Evolutionary conservation across 2,329 filamentous ascomycete species (phyloP).

Genomic region (Sarocladium oryzae): DNA sequence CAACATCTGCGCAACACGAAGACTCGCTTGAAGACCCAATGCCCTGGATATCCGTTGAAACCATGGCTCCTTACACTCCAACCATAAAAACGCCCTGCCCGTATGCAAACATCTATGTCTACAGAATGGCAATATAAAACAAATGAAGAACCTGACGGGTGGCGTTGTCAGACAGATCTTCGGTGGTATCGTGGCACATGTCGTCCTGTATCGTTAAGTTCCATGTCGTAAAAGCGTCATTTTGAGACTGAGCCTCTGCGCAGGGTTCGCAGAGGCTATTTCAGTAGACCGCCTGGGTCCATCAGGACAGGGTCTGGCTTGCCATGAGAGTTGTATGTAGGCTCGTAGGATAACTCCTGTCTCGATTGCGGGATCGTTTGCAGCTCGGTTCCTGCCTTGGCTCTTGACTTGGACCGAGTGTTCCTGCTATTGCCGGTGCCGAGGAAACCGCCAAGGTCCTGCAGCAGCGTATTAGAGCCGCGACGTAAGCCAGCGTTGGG

Average conservation of each 20-base stretch:
- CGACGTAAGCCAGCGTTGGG: slow-evolving; percentile 38
- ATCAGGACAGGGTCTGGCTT: slow-evolving; percentile 27
- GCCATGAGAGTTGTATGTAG: slow-evolving; percentile 23
- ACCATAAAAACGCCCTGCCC: neutral
- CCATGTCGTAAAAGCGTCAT: slow-evolving; percentile 2
- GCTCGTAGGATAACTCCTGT: slow-evolving; percentile 27
- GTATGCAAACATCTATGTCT: slow-evolving; percentile 9
- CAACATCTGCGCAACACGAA: neutral
- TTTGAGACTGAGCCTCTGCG: too few species aligned
- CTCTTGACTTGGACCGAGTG: slow-evolving; percentile 19
- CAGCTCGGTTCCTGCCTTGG: slow-evolving; percentile 35
- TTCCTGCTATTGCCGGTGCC: slow-evolving; percentile 31
- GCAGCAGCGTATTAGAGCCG: slow-evolving; percentile 51
- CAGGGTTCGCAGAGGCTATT: slow-evolving; percentile 18
- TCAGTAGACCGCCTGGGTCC: slow-evolving; percentile 35
- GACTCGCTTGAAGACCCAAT: neutral
- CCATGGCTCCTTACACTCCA: neutral
- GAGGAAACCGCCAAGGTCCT: slow-evolving; percentile 51
- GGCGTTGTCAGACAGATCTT: neutral
- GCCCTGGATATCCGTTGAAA: neutral
- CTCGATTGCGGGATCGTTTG: slow-evolving; percentile 38
- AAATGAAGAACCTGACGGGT: neutral
- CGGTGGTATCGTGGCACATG: neutral
- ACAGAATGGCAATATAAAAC: slow-evolving; percentile 1
- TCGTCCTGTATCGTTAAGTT: too few species aligned